These are phyloP conservation scores for Suillus americanus DNA, from an alignment of 768 basidiomycete genomes.

Conservation along the genomic window DNA sequence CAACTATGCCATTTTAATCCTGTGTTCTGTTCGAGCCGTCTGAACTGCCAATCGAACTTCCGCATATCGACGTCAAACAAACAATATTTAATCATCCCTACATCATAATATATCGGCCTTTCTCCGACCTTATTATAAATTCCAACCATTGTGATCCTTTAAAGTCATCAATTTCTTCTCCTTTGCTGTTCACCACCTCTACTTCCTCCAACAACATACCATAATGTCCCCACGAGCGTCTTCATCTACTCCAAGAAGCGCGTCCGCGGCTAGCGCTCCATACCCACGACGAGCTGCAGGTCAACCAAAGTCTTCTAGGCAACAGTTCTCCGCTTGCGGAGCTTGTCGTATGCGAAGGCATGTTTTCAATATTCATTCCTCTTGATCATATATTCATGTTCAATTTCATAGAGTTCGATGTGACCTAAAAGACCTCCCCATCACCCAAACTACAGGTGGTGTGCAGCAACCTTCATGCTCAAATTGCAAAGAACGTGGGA, in stretches of 20 bases:
- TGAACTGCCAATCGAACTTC: conserved; percentile 19
- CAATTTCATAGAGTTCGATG: conserved; percentile 71
- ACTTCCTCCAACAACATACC: conserved; percentile 3
- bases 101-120: conserved; percentile 14
- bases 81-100: conserved; percentile 17
- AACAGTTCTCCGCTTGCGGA: conserved; percentile 92
- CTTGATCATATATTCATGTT: background rate
- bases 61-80: conserved; percentile 28
- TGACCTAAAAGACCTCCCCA: conserved; percentile 82
- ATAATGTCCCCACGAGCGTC: conserved; percentile 62
- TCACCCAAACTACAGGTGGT: conserved; percentile 45
- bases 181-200: conserved; percentile 10
- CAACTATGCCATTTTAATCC: conserved; percentile 18
- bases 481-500: conserved; percentile 85
- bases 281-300: conserved; percentile 49
- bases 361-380: conserved; percentile 7
- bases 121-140: conserved; percentile 24
- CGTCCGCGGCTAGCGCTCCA: conserved; percentile 29
- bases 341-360: conserved; percentile 89
- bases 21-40: background rate
- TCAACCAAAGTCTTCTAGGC: conserved; percentile 74
- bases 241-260: conserved; percentile 31
- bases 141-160: background rate
- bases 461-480: conserved; percentile 60
- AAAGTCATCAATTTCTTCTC: conserved; percentile 28